Evolutionary conservation across 306 rosid species (phyloP), one percentile per base, ranked within the genome.

Genomic region (Benincasa hispida): DNA sequence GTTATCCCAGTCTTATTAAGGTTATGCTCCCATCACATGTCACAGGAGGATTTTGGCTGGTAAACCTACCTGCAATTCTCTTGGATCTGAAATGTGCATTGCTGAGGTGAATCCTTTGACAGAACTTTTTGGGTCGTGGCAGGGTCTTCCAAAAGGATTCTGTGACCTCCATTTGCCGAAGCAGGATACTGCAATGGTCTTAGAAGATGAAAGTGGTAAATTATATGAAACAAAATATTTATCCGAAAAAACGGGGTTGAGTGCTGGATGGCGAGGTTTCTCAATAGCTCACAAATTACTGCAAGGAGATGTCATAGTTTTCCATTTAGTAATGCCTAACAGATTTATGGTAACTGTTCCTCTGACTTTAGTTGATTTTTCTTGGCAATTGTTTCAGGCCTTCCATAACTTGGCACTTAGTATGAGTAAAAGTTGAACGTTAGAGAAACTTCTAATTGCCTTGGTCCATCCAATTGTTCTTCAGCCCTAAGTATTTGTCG

Each of bases 231-330:
- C 62, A 10, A 51, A 47, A 10, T 82, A 7, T 75, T 25, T 78
- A 24, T 68, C 58, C 3, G 80, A 50, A 1, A 74, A 59, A 75
- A 25, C 32, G 5, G 74, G 76, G 48, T 24, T 82, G 54, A 74
- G 77, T 59, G 85, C 75, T 50, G 85, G 82, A 22, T 79, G 82
- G 80, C 37, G 56, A 82, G 51, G 76, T 7, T 79, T 79, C 74
- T 75, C 56, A 39, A 48, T 50, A 13, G 67, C 74, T 7, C 59
- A 81, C 62, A 47, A 51, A 42, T 50, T 81, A 27, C 45, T 48
- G 22, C 75, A 17, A 50, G 80, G 84, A 27, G 68, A 81, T 53
- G 67, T 77, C 32, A 5, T 70, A 77, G 67, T 81, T 55, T 81
- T 81, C 74, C 68, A 37, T 50, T 59, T 81, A 47, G 75, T 81